Evolutionary conservation across 2,329 filamentous ascomycete species (phyloP), one percentile per base, ranked within the genome.

Genomic region (Malbranchea zuffiana): DNA sequence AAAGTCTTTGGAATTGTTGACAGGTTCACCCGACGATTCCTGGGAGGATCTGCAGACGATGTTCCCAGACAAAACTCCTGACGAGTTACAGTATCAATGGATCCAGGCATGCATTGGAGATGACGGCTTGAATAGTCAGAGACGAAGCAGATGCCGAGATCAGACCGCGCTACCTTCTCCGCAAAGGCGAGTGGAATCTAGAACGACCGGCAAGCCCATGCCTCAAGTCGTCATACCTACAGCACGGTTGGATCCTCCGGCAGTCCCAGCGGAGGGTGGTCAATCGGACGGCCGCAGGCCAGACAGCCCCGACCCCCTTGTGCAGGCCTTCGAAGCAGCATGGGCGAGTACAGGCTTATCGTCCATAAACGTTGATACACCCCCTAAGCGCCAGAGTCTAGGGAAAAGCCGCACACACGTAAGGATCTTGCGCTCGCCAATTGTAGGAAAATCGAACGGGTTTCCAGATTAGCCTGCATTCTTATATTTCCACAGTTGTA

Each of bases 251-350:
- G 23, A 25, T 25, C 12, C 23, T 12, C 23, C 10, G 12, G 23
- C 23, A 25, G 12, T 25, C 23, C 12, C 23, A 8, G 12, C 12
- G 10, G 23, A 25, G 23, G 23, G 12, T 25, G 12, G 8, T 25
- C 10, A 25, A 25, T 25, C 34, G 19, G 6, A 41, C 10, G 20
- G 33, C 24, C 16, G 12, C 17, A 20, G 10, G 8, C 39, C 36
- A 7, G 43, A 45, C 25, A 42, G 44, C 23, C 38, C 41, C 8
- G 48, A 49, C 15, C 43, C 44, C 3, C 36, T 48, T 8, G 40
- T 40, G 15, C 44, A 45, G 12, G 46, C 42, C 7, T 45, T 39
- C 17, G 43, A 42, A 16, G 31, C 38, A 5, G 35, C 39, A 19
- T 42, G 38, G 33, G 27, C 26, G 3, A 26, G 28, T 15, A 36